These are phyloP conservation scores for Silene conica DNA, from an alignment of 148 eudicot genomes.

Conservation along the genomic window DNA sequence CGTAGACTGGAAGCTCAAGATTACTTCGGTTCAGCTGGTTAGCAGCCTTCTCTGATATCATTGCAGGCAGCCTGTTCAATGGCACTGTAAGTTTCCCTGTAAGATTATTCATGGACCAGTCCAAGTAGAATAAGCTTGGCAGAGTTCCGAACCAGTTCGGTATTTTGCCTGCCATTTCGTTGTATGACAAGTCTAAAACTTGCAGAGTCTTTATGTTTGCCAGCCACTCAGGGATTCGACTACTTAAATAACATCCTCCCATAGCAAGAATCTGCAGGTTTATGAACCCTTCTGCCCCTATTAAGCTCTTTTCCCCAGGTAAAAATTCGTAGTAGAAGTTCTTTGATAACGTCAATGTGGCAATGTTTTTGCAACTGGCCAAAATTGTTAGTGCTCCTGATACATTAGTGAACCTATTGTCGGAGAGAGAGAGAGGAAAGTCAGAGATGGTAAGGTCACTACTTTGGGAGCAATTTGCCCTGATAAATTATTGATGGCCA, in stretches of 20 bases:
- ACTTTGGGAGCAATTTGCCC: no score
- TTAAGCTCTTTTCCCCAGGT: conserved; percentile 18
- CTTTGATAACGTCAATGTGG: conserved; percentile 42
- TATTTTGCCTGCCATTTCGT: conserved; percentile 47
- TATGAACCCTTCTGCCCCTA: background rate
- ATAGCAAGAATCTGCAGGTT: conserved; percentile 1
- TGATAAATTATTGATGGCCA: conserved; percentile 23
- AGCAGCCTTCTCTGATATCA: conserved; percentile 32
- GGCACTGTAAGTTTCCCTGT: conserved; percentile 44
- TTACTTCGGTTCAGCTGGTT: conserved; percentile 31
- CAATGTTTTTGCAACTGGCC: conserved; percentile 51
- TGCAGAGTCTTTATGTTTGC: conserved; percentile 38
- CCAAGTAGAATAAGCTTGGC: conserved; percentile 57
- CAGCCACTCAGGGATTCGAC: conserved; percentile 20
- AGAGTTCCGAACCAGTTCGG: conserved; percentile 65
- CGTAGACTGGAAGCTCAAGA: conserved; percentile 62
- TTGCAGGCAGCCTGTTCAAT: conserved; percentile 33
- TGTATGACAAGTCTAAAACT: conserved; percentile 55
- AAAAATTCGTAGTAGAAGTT: conserved; percentile 47
- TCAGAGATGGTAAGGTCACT: no score
- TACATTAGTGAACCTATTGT: conserved; percentile 62
- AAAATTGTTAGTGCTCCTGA: conserved; percentile 47
- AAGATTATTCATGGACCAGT: conserved; percentile 48
- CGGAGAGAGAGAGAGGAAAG: conserved; percentile 22
- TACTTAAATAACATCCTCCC: conserved; percentile 6